phyloP scores from a whole-genome alignment of 1,284 basidiomycete species.

The Athelia sp. region DNA sequence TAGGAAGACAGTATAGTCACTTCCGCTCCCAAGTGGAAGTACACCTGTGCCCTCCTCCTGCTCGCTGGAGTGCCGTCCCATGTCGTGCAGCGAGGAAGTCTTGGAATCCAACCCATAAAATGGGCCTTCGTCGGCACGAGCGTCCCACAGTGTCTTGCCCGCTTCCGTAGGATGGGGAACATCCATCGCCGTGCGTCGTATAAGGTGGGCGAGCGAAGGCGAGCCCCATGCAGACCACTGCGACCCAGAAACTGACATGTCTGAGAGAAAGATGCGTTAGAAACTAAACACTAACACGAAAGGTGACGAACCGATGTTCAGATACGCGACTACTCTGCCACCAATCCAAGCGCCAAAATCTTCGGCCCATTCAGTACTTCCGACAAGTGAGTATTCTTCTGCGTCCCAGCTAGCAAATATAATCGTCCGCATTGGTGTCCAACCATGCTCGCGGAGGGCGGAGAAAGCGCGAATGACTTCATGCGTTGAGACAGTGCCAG shows the following conservation, averaged over 20 bases:
- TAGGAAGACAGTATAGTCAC: conserved; percentile 60
- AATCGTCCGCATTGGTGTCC: conserved; percentile 87
- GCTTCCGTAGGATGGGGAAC: conserved; percentile 47
- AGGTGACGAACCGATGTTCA: conserved; percentile 56
- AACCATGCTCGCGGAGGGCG: conserved; percentile 65
- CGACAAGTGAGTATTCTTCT: conserved; percentile 85
- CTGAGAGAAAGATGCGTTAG: conserved; percentile 31
- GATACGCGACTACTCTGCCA: conserved; percentile 68
- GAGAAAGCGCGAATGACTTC: conserved; percentile 86
- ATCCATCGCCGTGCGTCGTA: conserved; percentile 53
- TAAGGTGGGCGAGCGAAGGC: conserved; percentile 67
- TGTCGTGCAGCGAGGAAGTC: conserved; percentile 23
- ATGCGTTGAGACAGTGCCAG: conserved; percentile 82
- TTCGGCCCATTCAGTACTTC: conserved; percentile 78
- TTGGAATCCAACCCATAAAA: conserved; percentile 31
- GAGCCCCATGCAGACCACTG: conserved; percentile 47
- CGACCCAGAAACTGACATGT: conserved; percentile 60
- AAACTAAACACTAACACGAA: conserved; percentile 5
- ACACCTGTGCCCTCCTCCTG: conserved; percentile 23
- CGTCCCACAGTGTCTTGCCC: conserved; percentile 61
- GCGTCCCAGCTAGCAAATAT: conserved; percentile 92
- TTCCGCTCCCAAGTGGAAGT: conserved; percentile 45
- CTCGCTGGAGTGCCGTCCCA: conserved; percentile 19
- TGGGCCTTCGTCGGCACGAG: conserved; percentile 50
- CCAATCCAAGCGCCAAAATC: conserved; percentile 75